Base-by-base conservation (phyloP, 768 basidiomycete species). In the Brasilioporus rufonigricans region DNA sequence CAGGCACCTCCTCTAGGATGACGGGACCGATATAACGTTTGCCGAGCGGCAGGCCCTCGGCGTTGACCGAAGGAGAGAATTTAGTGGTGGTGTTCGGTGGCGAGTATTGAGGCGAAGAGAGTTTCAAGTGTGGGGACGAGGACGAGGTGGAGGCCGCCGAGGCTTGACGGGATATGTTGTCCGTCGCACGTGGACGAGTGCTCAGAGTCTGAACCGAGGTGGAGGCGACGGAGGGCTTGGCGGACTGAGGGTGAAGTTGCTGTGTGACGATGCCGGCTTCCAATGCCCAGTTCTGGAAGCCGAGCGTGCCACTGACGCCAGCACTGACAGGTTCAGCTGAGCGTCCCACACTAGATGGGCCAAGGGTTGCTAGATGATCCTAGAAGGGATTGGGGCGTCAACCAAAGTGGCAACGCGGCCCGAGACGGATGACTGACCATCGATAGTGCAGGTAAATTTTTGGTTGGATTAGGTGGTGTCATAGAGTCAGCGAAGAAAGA, bases 11-110 rank as follows among this genome's bases (percentile, higher is more conserved):
- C 16, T 70, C 69, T 5, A 49, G 14, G 49, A 71, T 61, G 44
- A 63, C 27, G n/a, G 69, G 69, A 1, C 69, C 68, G 51, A 71
- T 71, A 8, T 71, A 71, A 18, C 70, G 71, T 31, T 71, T 71
- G 1, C 69, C 70, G 5, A 55, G 66, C 0, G 68, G 46, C 0
- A 62, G 44, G 24, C 26, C 52, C 0, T 72, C 68, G 13, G 56
- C 44, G 31, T 54, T 61, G 2, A 47, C 52, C n/a, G 61, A 45
- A 10, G 69, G 69, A 12, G 68, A 70, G 41, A 66, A 60, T 48
- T 59, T 71, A 9, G 64, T 56, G 32, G 64, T 44, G 0, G 51
- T 52, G 4, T 55, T 56, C 1, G 59, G 68, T 10, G 69, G 69
- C 0, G 70, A 70, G 47, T 54, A 58, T n/a, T 65, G 69, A n/a